Base-by-base conservation (phyloP, 371 early-diverging fungal species). In the Apophysomyces ossiformis region DNA sequence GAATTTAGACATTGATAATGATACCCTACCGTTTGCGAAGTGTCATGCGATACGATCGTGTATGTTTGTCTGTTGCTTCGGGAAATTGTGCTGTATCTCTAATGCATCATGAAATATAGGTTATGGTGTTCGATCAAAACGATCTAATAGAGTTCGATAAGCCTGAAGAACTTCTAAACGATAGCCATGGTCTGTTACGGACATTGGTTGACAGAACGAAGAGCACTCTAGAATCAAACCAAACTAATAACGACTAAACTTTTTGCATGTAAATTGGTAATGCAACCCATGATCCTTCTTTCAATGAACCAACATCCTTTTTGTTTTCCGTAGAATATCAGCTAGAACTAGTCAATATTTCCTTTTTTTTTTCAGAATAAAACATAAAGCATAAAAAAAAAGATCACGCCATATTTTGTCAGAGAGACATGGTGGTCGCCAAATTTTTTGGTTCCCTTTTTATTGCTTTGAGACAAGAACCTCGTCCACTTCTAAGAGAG, bases 11-110 rank as follows among this genome's bases (percentile, higher is more conserved):
- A 0, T 77, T 96, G 2, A 67, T 97, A 32, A 89, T 91, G 21
- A 95, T 97, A 70, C 94, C 93, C 5, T 91, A 93, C 73, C 78
- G 91, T 5, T 85, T 95, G 61, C 85, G 83, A 69, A 90, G 87
- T 12, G 85, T 90, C 8, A 83, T 86, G 57, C 87, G 89, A 63
- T 80, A 75, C 69, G 89, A 89, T 65, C 76, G 77, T 41, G 79
- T 69, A 67, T 15, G 71, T 63, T 13, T 7, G 32, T 18, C 39
- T 54, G 44, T 13, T 43, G 37, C 38, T 68, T 41, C 5, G 16
- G 32, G 32, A 26, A 26, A 58, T 46, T 80, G 85, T 61, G 46
- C 85, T 61, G 82, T 37, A 38, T 36, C 2, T 60, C 37, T n/a
- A 32, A 45, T 9, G 8, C 1, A 26, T 26, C n/a, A 26, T 26